Conservation (phyloP, 768 basidiomycete species). For the Auricularia auricula-judae region DNA sequence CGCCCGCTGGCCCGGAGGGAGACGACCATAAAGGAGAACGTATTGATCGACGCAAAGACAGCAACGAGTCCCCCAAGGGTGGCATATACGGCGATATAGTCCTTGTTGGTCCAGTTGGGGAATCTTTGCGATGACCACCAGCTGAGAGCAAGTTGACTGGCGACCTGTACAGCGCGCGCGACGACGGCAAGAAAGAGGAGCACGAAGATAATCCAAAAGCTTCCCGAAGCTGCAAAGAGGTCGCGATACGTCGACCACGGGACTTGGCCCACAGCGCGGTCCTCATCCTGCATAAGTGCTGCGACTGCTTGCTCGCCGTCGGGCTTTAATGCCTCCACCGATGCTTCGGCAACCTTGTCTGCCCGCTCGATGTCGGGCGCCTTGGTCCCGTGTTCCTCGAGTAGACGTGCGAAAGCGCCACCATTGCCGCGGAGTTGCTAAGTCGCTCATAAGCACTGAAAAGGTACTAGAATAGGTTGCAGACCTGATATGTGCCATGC, state of each 20-base stretch:
- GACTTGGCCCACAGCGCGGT: constrained; percentile 44
- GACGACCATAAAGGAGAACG: constrained; percentile 32
- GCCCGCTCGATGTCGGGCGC: constrained; percentile 14
- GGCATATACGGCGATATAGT: constrained; percentile 55
- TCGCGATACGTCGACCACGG: constrained; percentile 35
- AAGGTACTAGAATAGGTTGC: constrained; percentile 7
- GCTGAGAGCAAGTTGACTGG: constrained; percentile 58
- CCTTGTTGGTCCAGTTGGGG: constrained; percentile 40
- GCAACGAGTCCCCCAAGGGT: constrained; percentile 37
- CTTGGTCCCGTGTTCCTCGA: constrained; percentile 43
- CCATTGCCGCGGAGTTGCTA: constrained; percentile 19
- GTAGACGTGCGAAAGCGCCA: constrained; percentile 35
- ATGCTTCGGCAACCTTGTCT: constrained; percentile 10
- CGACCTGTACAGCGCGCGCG: constrained; percentile 42
- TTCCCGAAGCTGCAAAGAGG: constrained; percentile 38
- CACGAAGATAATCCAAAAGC: constrained; percentile 31
- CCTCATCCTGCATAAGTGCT: constrained; percentile 39
- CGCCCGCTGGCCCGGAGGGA: constrained; percentile 25
- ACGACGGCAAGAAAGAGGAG: constrained; percentile 34
- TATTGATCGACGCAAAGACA: constrained; percentile 12
- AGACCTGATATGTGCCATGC: constrained; percentile 47
- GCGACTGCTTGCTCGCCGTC: constrained; percentile 13
- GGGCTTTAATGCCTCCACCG: constrained; percentile 12
- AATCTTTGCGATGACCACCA: constrained; percentile 59
- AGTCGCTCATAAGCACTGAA: constrained; percentile 1